A percentile compares a stretch with the other conserved stretches of the same genome.
Conservation (phyloP, 148 eudicot species). For the Simmondsia chinensis region DNA sequence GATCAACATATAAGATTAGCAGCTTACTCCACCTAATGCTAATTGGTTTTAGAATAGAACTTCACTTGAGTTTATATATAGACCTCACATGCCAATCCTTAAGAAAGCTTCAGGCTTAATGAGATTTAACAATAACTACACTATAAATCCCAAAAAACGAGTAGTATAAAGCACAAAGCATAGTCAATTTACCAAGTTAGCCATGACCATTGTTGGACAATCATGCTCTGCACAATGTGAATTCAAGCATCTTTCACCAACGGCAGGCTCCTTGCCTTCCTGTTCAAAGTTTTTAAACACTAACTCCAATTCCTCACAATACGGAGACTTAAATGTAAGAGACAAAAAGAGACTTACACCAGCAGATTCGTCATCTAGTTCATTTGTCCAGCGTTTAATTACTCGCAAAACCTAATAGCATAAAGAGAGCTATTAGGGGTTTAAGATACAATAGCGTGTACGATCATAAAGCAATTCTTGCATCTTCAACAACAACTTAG, state of each 20-base stretch:
- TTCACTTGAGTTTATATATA: too few species aligned
- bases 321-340: not conserved
- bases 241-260: not conserved
- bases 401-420: constrained; percentile 31
- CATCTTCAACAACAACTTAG: too few species aligned
- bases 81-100: too few species aligned
- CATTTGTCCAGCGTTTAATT: constrained; percentile 46
- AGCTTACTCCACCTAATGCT: too few species aligned
- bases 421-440: constrained; percentile 1
- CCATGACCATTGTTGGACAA: constrained; percentile 30
- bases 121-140: too few species aligned
- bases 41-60: too few species aligned
- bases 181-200: constrained; percentile 55
- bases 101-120: too few species aligned
- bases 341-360: constrained; percentile 14
- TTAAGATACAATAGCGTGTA: too few species aligned
- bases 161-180: too few species aligned
- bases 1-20: too few species aligned
- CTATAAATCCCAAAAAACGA: too few species aligned
- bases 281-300: constrained; percentile 10
- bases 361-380: constrained; percentile 22
- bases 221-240: constrained; percentile 23
- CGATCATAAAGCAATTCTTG: too few species aligned
- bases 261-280: constrained; percentile 12
- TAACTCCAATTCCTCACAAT: not conserved